A percentile compares a stretch with the other conserved stretches of the same genome.
Conservation (phyloP, 2,329 filamentous ascomycete genomes). For the Sporothrix variecibatus region DNA sequence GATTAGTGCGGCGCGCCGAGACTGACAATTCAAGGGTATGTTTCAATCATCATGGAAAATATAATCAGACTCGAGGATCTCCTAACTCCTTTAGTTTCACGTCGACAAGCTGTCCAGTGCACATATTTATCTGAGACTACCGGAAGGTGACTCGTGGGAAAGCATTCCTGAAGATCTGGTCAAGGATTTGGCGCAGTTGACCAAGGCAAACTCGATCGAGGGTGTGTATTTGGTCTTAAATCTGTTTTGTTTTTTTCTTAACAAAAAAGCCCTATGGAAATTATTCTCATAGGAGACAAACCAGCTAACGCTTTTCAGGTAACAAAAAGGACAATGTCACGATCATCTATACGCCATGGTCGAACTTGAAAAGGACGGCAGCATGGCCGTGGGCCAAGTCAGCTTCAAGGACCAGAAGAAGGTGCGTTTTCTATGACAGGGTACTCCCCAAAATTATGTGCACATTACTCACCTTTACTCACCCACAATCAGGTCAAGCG, state of each 20-base stretch:
- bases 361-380: constrained; percentile 94
- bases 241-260: not conserved
- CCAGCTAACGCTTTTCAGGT: constrained; percentile 50
- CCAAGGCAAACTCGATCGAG: constrained; percentile 98
- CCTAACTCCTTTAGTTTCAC: constrained; percentile 68
- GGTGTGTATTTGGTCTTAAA: constrained; percentile 49
- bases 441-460: not conserved
- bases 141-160: constrained; percentile 81
- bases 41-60: not conserved
- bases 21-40: constrained; percentile 17
- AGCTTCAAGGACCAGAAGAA: constrained; percentile 87
- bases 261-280: not conserved
- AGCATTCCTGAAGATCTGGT: constrained; percentile 72
- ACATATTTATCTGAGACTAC: constrained; percentile 89
- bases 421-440: constrained; percentile 37
- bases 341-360: constrained; percentile 94
- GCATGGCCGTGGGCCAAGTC: constrained; percentile 94
- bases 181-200: constrained; percentile 90
- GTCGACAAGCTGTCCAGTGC: constrained; percentile 96
- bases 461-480: not conserved
- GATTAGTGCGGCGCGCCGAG: not conserved
- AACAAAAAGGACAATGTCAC: constrained; percentile 99
- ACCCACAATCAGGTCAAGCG: constrained; percentile 64
- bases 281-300: not conserved
- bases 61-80: not conserved